Evolutionary conservation across 2,329 filamentous ascomycete genomes (phyloP).

Genomic region (Paecilomyces niveus): DNA sequence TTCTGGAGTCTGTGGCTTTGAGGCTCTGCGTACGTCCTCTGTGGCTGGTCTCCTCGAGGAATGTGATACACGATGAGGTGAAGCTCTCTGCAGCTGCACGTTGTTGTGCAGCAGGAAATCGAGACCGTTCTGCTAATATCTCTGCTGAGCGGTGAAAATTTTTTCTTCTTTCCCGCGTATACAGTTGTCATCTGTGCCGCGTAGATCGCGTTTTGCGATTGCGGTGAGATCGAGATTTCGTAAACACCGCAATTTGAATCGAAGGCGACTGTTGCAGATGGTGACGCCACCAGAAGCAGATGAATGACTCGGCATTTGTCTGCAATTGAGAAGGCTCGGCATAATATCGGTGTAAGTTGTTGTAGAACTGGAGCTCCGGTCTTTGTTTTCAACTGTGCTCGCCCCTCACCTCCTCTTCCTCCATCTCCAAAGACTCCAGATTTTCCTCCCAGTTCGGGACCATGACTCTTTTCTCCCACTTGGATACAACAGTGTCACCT

Average conservation of each 20-base stretch:
- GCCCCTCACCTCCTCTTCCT: conserved; percentile 12
- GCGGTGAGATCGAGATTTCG: neutral
- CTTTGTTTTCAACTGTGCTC: conserved; percentile 15
- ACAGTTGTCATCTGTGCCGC: neutral
- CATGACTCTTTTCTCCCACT: conserved; percentile 23
- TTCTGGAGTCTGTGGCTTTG: neutral
- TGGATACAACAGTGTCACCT: conserved; percentile 21
- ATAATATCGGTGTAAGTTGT: neutral
- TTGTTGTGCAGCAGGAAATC: neutral
- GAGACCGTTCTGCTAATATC: neutral
- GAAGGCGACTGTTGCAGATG: neutral
- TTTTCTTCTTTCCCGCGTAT: neutral
- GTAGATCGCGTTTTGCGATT: neutral
- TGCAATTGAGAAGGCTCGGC: neutral
- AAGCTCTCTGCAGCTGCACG: neutral
- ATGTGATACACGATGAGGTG: neutral
- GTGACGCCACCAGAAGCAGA: neutral
- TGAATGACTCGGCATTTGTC: neutral
- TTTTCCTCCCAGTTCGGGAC: conserved; percentile 33
- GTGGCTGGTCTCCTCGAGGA: neutral
- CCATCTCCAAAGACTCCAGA: conserved; percentile 30
- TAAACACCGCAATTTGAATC: neutral
- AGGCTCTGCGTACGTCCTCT: neutral
- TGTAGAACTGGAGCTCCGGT: neutral
- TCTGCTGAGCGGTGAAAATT: neutral